Conservation (phyloP, 345 rosid genomes). For the Citrus reticulata region DNA sequence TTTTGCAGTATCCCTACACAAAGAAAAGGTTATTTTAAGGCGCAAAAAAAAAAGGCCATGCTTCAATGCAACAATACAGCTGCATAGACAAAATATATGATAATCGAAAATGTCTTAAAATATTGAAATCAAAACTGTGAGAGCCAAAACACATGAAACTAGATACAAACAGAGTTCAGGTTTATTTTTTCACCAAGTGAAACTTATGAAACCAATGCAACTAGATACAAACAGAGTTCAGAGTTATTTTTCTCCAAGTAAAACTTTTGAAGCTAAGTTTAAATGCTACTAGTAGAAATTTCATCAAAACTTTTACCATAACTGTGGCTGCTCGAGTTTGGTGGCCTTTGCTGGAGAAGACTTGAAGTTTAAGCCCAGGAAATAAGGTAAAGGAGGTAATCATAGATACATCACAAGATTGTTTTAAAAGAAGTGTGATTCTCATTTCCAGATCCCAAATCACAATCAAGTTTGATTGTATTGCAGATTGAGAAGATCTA, state of each 20-base stretch:
- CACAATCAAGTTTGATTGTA: too few relatives aligned
- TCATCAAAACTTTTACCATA: not conserved
- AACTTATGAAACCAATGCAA: not conserved
- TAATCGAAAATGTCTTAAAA: not conserved
- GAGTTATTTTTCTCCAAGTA: not conserved
- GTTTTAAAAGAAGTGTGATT: not conserved
- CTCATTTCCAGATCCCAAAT: too few relatives aligned
- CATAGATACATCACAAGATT: not conserved
- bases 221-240: not conserved
- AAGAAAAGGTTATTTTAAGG: not conserved
- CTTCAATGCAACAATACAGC: not conserved
- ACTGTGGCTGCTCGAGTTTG: not conserved
- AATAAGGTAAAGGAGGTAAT: not conserved
- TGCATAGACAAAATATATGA: too few relatives aligned
- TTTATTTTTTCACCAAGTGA: not conserved
- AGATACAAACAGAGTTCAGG: not conserved
- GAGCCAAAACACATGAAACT: not conserved
- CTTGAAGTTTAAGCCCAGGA: not conserved
- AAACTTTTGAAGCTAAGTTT: not conserved
- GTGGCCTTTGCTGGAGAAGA: not conserved
- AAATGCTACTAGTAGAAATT: not conserved
- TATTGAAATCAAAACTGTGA: not conserved
- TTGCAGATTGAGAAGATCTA: not conserved
- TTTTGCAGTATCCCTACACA: slow-evolving; percentile 69
- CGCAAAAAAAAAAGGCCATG: not conserved